Conservation (phyloP, 768 basidiomycete species). For the Mycena rebaudengoi region DNA sequence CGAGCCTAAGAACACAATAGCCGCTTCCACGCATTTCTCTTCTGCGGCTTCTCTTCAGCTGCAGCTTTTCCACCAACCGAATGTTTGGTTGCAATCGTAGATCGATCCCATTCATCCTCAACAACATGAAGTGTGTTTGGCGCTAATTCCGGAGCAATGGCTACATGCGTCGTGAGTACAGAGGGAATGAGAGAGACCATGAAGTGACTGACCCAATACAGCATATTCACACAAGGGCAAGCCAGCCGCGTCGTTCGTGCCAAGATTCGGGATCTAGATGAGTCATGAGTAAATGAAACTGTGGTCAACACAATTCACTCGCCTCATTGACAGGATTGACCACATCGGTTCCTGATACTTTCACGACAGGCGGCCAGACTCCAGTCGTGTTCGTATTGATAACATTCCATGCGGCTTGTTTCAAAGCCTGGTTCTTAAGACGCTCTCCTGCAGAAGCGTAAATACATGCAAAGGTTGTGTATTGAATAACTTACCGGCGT, state of each 20-base stretch:
- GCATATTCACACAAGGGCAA: conserved; percentile 46
- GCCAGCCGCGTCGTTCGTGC: conserved; percentile 45
- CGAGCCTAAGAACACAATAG: conserved; percentile 14
- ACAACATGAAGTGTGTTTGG: conserved; percentile 29
- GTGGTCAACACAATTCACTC: too few relatives aligned
- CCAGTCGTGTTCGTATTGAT: conserved; percentile 42
- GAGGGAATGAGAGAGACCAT: background rate
- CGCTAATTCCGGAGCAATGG: conserved; percentile 45
- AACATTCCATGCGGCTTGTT: conserved; percentile 46
- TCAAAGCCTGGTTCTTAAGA: conserved; percentile 39
- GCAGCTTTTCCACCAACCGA: background rate
- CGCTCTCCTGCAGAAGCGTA: conserved; percentile 33
- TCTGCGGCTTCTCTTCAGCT: background rate
- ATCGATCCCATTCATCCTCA: conserved; percentile 16
- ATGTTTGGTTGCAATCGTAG: conserved; percentile 9
- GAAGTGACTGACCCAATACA: conserved; percentile 31
- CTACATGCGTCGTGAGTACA: conserved; percentile 5
- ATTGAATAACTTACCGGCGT: conserved; percentile 36
- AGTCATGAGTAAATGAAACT: too few relatives aligned
- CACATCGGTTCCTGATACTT: conserved; percentile 53
- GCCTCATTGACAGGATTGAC: conserved; percentile 56
- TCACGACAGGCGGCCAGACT: conserved; percentile 46
- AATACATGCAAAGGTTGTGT: background rate
- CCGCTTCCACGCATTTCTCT: background rate
- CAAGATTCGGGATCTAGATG: conserved; percentile 47